These are phyloP conservation scores for Perkinsus chesapeaki DNA, from an alignment of 169 alveolate genomes.

Conservation along the genomic window DNA sequence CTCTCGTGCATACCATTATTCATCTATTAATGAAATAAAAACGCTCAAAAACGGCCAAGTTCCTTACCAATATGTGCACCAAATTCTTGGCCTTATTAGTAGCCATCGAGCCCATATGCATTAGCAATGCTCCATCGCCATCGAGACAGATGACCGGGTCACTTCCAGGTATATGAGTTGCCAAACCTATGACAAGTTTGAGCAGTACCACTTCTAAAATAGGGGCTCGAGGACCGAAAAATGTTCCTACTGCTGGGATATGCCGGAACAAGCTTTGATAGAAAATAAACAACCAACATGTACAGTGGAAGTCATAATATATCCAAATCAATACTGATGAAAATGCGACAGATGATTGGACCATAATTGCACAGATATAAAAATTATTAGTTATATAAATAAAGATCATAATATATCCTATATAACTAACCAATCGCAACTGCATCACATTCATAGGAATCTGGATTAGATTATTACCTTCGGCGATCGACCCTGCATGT, in stretches of 20 bases:
- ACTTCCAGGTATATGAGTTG: slow-evolving; percentile 29
- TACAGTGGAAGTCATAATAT: no score
- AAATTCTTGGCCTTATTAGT: slow-evolving; percentile 25
- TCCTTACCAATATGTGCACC: slow-evolving; percentile 24
- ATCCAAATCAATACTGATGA: no score
- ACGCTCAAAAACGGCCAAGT: neutral
- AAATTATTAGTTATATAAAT: slow-evolving; percentile 26
- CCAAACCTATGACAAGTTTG: slow-evolving; percentile 27
- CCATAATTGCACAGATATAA: no score
- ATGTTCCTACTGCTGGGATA: no score
- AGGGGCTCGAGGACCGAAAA: no score
- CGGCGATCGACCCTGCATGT: slow-evolving; percentile 54
- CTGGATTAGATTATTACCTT: slow-evolving; percentile 26
- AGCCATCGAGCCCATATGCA: slow-evolving; percentile 63
- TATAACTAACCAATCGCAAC: neutral
- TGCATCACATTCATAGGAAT: neutral
- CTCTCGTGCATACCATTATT: slow-evolving; percentile 59
- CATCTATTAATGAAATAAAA: slow-evolving; percentile 33
- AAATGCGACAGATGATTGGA: no score
- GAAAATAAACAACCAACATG: no score
- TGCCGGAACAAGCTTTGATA: no score
- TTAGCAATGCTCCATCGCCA: slow-evolving; percentile 62
- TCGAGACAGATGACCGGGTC: slow-evolving; percentile 46
- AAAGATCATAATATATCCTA: no score
- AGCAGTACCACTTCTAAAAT: no score